Conservation (phyloP, 768 basidiomycete genomes). For the Trametes villosa region DNA sequence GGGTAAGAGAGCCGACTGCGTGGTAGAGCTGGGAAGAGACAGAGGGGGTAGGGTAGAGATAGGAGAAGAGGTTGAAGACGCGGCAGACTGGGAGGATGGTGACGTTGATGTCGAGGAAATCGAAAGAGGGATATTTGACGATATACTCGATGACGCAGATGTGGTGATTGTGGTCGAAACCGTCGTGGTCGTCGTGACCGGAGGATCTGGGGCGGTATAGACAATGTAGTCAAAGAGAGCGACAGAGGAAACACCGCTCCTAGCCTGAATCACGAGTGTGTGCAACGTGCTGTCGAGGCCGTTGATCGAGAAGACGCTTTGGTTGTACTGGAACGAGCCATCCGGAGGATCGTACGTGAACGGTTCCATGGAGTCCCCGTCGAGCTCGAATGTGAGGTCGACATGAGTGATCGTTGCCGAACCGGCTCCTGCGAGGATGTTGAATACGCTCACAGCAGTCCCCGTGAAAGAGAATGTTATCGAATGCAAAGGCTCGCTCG, state of each 20-base stretch:
- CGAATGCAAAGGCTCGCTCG: background rate
- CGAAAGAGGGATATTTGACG: too few species aligned
- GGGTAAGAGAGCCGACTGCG: too few species aligned
- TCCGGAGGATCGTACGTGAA: background rate
- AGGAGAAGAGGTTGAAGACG: background rate
- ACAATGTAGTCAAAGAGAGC: constrained; percentile 14
- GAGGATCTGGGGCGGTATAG: constrained; percentile 4
- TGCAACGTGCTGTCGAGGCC: background rate
- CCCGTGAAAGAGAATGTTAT: constrained; percentile 5
- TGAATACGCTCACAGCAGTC: constrained; percentile 7
- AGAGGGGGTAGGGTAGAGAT: too few species aligned
- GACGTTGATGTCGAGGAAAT: background rate
- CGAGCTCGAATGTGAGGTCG: constrained; percentile 13
- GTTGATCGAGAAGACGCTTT: background rate
- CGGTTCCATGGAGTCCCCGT: background rate
- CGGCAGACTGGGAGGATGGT: background rate
- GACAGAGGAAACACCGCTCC: background rate
- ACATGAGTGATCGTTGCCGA: background rate
- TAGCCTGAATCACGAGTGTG: background rate
- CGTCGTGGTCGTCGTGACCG: background rate
- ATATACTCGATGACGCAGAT: background rate
- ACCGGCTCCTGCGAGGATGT: constrained; percentile 2
- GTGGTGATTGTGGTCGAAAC: background rate
- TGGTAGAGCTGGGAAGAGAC: too few species aligned
- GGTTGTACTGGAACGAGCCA: constrained; percentile 7